phyloP scores from a whole-genome alignment of 306 rosid genomes.

The Astragalus glycyphyllos region DNA sequence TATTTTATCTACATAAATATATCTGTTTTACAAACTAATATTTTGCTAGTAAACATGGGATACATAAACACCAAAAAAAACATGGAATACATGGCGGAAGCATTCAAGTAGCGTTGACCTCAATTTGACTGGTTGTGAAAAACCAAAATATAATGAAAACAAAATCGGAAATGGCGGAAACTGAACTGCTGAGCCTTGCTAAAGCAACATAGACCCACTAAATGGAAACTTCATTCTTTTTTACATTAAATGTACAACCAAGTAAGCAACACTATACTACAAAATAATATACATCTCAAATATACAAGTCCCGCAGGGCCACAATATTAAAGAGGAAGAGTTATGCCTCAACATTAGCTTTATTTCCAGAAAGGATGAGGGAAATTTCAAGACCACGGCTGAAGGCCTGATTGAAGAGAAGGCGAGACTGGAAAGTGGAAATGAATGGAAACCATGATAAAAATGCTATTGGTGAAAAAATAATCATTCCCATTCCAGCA shows the following conservation, averaged over 20 bases:
- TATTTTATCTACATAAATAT: too few species aligned
- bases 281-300: constrained; percentile 40
- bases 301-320: constrained; percentile 35
- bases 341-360: constrained; percentile 77
- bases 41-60: too few species aligned
- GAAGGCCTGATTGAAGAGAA: constrained; percentile 95
- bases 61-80: too few species aligned
- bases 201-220: constrained; percentile 35
- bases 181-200: neutral
- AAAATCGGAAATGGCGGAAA: constrained; percentile 12
- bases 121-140: neutral
- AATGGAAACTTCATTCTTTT: neutral
- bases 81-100: too few species aligned
- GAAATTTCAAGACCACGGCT: constrained; percentile 98
- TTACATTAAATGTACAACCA: constrained; percentile 36
- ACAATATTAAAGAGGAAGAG: neutral
- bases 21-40: too few species aligned
- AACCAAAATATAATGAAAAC: neutral
- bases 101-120: neutral
- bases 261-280: constrained; percentile 31
- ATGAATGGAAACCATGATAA: constrained; percentile 96
- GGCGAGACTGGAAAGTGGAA: constrained; percentile 97
- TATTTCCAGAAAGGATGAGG: constrained; percentile 95
- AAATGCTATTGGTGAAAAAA: constrained; percentile 75
- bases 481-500: constrained; percentile 96